A percentile compares a stretch with the other conserved stretches of the same genome.
Conservation (phyloP, 441 rosid species). For the Melianthus villosus region DNA sequence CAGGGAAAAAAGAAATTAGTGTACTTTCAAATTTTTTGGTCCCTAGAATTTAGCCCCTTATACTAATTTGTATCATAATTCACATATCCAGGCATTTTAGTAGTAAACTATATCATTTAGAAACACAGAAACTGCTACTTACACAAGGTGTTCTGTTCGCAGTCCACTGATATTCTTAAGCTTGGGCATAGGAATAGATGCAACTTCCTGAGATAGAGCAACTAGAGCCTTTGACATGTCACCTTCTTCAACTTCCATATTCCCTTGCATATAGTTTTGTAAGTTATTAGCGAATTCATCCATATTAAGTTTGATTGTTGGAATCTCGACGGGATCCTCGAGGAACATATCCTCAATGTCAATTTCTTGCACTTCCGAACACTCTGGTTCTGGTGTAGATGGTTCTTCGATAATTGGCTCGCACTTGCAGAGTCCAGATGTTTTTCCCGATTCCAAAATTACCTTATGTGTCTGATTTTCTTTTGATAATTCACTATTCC, state of each 20-base stretch:
- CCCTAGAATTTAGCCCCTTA: no score
- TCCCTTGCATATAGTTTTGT: conserved; percentile 45
- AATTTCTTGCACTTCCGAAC: conserved; percentile 24
- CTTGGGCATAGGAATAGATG: conserved; percentile 61
- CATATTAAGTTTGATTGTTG: conserved; percentile 56
- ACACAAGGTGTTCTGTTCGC: conserved; percentile 95
- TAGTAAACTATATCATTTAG: no score
- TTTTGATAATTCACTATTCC: conserved; percentile 19
- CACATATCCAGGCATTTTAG: no score
- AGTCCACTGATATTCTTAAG: conserved; percentile 66
- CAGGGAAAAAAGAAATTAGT: background rate
- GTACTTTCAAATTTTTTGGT: background rate
- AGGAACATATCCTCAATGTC: conserved; percentile 57
- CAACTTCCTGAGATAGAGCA: conserved; percentile 53
- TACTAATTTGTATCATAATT: no score
- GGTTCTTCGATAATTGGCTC: conserved; percentile 82
- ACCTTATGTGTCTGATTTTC: conserved; percentile 15
- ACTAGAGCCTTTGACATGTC: conserved; percentile 83
- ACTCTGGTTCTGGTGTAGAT: conserved; percentile 50
- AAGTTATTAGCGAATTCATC: conserved; percentile 46
- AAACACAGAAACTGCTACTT: no score
- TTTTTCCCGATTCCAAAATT: background rate
- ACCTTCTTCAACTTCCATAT: conserved; percentile 61
- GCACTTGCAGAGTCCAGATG: conserved; percentile 15
- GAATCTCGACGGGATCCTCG: conserved; percentile 71